These are phyloP conservation scores for Globisporangium carolinianum DNA, from an alignment of 352 stramenopile genomes.

Conservation along the genomic window DNA sequence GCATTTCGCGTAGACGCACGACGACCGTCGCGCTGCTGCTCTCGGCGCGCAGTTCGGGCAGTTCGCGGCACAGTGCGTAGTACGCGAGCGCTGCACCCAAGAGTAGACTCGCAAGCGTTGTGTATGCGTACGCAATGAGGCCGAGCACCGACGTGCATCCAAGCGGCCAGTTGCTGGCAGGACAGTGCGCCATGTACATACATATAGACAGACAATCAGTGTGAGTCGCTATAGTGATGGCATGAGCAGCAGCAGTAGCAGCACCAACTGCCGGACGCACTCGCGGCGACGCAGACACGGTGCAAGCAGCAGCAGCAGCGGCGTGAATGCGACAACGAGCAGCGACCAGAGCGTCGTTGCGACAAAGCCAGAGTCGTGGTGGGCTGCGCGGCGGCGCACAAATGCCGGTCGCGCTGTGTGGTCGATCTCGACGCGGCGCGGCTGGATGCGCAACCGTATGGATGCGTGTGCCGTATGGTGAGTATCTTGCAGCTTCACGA, in stretches of 20 bases:
- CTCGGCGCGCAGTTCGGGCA: conserved; percentile 36
- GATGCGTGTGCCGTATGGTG: not conserved
- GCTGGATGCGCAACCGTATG: not conserved
- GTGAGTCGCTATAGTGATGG: not conserved
- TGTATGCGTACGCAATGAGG: conserved; percentile 34
- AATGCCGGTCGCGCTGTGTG: not conserved
- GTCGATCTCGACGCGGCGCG: conserved; percentile 9
- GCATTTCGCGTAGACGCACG: conserved; percentile 28
- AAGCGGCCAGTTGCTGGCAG: conserved; percentile 60
- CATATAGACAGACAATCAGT: not conserved
- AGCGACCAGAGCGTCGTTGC: conserved; percentile 52
- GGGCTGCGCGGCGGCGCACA: not conserved
- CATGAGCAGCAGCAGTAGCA: not conserved
- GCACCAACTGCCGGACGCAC: conserved; percentile 20
- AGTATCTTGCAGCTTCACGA: too few species aligned
- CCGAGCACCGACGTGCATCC: conserved; percentile 44
- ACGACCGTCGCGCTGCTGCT: conserved; percentile 30
- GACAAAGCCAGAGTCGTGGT: conserved; percentile 27
- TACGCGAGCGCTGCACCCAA: conserved; percentile 46
- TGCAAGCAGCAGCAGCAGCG: conserved; percentile 50
- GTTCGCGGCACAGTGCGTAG: conserved; percentile 52
- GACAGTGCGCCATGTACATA: not conserved
- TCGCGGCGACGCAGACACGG: conserved; percentile 47
- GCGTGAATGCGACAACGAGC: conserved; percentile 33
- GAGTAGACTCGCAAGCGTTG: conserved; percentile 37